A percentile compares a stretch with the other conserved stretches of the same genome.
phyloP scores from a whole-genome alignment of 2,329 filamentous ascomycete genomes.

The Pseudogymnoascus sp. region DNA sequence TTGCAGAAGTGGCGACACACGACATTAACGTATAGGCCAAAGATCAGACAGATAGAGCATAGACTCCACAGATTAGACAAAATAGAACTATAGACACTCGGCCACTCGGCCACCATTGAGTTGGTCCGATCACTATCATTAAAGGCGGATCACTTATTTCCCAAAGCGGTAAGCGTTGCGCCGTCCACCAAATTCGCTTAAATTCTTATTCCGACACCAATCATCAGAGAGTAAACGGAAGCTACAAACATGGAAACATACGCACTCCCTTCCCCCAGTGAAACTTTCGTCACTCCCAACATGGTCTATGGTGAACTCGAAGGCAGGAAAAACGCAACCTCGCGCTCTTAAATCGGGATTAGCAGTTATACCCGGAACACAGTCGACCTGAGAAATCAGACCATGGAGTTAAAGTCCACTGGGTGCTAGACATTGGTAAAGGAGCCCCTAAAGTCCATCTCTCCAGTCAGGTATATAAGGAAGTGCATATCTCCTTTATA shows the following conservation, averaged over 20 bases:
- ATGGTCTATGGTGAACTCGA: background rate
- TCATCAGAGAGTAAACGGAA: background rate
- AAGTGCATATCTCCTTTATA: background rate
- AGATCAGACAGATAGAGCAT: background rate
- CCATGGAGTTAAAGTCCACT: background rate
- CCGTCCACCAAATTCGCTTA: background rate
- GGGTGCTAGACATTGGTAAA: background rate
- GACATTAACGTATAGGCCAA: background rate
- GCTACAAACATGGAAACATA: background rate
- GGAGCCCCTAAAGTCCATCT: background rate
- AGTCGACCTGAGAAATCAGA: background rate
- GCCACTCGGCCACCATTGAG: background rate
- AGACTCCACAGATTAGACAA: background rate
- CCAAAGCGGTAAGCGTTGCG: background rate
- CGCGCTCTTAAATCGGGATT: background rate
- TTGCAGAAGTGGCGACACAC: background rate
- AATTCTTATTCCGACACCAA: background rate
- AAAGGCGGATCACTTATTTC: background rate
- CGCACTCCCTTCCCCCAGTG: background rate
- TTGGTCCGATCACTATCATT: background rate
- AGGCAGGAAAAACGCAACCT: background rate
- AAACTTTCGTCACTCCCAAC: background rate
- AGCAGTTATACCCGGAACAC: background rate
- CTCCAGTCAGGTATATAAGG: background rate
- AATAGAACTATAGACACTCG: background rate